Percentiles rank a stretch among this genome's conserved stretches.
phyloP scores from a whole-genome alignment of 2,329 filamentous ascomycete genomes.

The Nectriaceae sp. region DNA sequence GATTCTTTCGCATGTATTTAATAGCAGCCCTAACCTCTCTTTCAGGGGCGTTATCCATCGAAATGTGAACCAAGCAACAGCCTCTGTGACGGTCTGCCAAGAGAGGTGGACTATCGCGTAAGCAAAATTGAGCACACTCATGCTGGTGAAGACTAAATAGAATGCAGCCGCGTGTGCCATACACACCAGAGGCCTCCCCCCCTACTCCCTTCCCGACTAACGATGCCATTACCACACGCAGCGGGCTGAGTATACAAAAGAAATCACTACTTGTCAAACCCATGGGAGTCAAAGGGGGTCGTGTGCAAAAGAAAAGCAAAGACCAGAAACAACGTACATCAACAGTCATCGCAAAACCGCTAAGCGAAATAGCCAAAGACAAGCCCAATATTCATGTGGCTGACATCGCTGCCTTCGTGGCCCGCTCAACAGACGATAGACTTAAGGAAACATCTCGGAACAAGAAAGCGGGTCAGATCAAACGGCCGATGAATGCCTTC shows the following conservation, averaged over 20 bases:
- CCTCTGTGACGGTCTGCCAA: constrained; percentile 21
- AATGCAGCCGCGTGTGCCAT: constrained; percentile 19
- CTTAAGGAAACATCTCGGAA: constrained; percentile 64
- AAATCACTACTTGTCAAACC: constrained; percentile 13
- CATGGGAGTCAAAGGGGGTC: constrained; percentile 17
- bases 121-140: constrained; percentile 2
- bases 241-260: constrained; percentile 34
- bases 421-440: constrained; percentile 67
- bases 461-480: constrained; percentile 75
- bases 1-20: background rate
- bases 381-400: constrained; percentile 63
- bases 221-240: constrained; percentile 39
- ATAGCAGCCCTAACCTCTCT: constrained; percentile 3
- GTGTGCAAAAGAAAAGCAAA: constrained; percentile 24
- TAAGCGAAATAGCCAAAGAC: constrained; percentile 71
- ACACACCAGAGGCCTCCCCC: constrained; percentile 54
- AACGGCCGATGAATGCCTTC: constrained; percentile 95
- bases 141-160: constrained; percentile 2
- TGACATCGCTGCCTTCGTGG: constrained; percentile 81
- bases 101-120: constrained; percentile 23
- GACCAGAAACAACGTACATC: constrained; percentile 35
- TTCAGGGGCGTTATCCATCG: constrained; percentile 15
- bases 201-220: constrained; percentile 33
- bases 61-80: constrained; percentile 11
- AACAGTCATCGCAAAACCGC: constrained; percentile 62